phyloP scores from a whole-genome alignment of 305 asterid species.

The Rubia balearica region DNA sequence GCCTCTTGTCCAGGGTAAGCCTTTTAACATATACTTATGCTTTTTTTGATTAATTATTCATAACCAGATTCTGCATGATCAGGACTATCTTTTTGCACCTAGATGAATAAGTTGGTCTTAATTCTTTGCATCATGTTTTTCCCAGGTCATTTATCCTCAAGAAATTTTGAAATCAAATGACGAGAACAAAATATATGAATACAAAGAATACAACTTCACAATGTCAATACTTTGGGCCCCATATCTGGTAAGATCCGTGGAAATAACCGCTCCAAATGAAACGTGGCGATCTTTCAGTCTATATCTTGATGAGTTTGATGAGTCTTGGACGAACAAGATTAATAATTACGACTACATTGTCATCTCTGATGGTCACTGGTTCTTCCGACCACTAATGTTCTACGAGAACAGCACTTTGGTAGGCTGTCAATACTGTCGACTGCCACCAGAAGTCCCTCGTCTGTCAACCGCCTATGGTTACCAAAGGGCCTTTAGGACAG shows the following conservation, averaged over 20 bases:
- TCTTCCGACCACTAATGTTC: conserved; percentile 49
- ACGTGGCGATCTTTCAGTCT: conserved; percentile 55
- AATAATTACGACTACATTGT: conserved; percentile 48
- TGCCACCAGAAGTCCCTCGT: conserved; percentile 42
- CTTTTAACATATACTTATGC: not conserved
- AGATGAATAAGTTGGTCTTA: not conserved
- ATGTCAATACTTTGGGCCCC: conserved; percentile 76
- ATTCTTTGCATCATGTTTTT: not conserved
- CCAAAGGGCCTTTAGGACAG: conserved; percentile 57
- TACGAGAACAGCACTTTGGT: conserved; percentile 33
- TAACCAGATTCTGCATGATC: not conserved
- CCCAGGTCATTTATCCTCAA: conserved; percentile 34
- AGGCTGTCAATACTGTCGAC: conserved; percentile 56
- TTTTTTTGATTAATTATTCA: not conserved
- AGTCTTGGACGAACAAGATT: conserved; percentile 50
- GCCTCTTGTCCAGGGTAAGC: conserved; percentile 70
- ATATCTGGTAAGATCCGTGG: conserved; percentile 35
- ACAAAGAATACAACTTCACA: conserved; percentile 55
- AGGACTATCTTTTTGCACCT: not conserved
- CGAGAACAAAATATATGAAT: conserved; percentile 24
- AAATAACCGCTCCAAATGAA: conserved; percentile 32
- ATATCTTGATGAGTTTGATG: conserved; percentile 68
- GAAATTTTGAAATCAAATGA: conserved; percentile 11
- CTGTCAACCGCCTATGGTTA: conserved; percentile 39
- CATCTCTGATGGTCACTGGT: conserved; percentile 77